phyloP scores from a whole-genome alignment of 495 filamentous ascomycete genomes.

The Penicillium maclennaniae region DNA sequence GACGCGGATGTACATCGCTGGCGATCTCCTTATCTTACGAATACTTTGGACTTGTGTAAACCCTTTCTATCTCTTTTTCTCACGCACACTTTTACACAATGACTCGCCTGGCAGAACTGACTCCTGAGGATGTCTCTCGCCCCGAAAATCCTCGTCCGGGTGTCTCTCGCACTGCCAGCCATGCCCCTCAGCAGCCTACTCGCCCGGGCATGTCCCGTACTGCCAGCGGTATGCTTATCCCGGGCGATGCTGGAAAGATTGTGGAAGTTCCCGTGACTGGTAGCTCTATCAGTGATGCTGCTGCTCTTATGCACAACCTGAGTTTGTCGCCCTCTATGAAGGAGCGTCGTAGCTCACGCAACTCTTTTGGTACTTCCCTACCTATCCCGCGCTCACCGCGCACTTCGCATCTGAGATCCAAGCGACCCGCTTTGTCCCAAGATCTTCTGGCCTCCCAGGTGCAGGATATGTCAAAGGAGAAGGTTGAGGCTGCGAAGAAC shows the following conservation, averaged over 20 bases:
- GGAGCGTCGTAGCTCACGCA: constrained; percentile 65
- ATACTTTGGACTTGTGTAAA: not conserved
- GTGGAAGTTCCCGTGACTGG: constrained; percentile 71
- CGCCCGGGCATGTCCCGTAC: not conserved
- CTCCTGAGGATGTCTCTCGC: constrained; percentile 38
- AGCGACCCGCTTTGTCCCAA: constrained; percentile 50
- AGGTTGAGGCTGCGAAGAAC: constrained; percentile 59
- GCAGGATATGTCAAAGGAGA: constrained; percentile 67
- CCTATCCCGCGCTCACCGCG: constrained; percentile 73
- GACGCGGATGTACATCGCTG: constrained; percentile 6
- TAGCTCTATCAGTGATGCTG: constrained; percentile 65
- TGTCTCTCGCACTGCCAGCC: constrained; percentile 23
- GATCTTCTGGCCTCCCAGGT: constrained; percentile 70
- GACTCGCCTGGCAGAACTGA: constrained; percentile 62
- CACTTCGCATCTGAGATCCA: constrained; percentile 60
- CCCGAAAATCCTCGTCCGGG: constrained; percentile 26
- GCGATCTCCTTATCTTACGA: constrained; percentile 1
- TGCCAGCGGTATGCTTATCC: constrained; percentile 41
- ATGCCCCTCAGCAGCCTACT: constrained; percentile 11
- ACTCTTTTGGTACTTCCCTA: constrained; percentile 74
- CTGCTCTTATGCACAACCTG: constrained; percentile 70
- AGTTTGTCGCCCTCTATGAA: constrained; percentile 63
- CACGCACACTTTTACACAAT: constrained; percentile 40
- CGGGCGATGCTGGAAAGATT: constrained; percentile 47
- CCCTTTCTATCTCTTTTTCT: constrained; percentile 2